Evolutionary conservation across 805 yeast genomes (phyloP).

Genomic region (Starmerella ratchasimensis): DNA sequence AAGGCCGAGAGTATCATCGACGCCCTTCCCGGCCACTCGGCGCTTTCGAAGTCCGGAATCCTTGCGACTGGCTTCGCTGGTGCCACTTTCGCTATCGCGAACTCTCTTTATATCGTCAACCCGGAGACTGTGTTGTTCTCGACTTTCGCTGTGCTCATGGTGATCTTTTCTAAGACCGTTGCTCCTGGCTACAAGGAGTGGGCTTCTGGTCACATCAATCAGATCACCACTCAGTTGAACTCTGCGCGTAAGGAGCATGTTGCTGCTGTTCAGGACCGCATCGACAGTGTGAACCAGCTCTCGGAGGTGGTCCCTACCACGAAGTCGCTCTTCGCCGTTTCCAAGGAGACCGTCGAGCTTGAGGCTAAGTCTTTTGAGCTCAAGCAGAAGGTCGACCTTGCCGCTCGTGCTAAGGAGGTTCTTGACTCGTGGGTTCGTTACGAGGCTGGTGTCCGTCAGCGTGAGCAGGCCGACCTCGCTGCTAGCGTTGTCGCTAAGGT

Average conservation of each 20-base stretch:
- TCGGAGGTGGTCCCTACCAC: slow-evolving; percentile 87
- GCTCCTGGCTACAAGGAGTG: slow-evolving; percentile 92
- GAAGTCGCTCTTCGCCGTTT: slow-evolving; percentile 78
- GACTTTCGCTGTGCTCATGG: slow-evolving; percentile 66
- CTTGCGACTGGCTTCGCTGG: slow-evolving; percentile 93
- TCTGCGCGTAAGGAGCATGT: slow-evolving; percentile 83
- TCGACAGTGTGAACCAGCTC: slow-evolving; percentile 72
- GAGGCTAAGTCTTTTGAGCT: slow-evolving; percentile 91
- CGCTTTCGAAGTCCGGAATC: slow-evolving; percentile 83
- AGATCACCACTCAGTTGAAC: slow-evolving; percentile 69
- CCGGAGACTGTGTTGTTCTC: slow-evolving; percentile 81
- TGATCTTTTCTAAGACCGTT: slow-evolving; percentile 65
- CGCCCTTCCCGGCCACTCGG: slow-evolving; percentile 83
- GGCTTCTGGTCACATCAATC: slow-evolving; percentile 76
- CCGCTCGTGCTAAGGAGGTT: slow-evolving; percentile 82
- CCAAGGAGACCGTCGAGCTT: slow-evolving; percentile 91
- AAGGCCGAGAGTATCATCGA: slow-evolving; percentile 71
- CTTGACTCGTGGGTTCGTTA: slow-evolving; percentile 98
- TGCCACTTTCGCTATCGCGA: slow-evolving; percentile 82
- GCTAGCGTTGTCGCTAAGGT: slow-evolving; percentile 78
- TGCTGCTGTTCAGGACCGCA: slow-evolving; percentile 84
- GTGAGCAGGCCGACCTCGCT: slow-evolving; percentile 86
- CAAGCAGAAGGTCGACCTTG: slow-evolving; percentile 79
- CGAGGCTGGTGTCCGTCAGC: slow-evolving; percentile 90
- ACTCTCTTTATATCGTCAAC: slow-evolving; percentile 82